A percentile compares a stretch with the other conserved stretches of the same genome.
Conservation (phyloP, 2,329 filamentous ascomycete genomes). For the Talaromyces marneffei region DNA sequence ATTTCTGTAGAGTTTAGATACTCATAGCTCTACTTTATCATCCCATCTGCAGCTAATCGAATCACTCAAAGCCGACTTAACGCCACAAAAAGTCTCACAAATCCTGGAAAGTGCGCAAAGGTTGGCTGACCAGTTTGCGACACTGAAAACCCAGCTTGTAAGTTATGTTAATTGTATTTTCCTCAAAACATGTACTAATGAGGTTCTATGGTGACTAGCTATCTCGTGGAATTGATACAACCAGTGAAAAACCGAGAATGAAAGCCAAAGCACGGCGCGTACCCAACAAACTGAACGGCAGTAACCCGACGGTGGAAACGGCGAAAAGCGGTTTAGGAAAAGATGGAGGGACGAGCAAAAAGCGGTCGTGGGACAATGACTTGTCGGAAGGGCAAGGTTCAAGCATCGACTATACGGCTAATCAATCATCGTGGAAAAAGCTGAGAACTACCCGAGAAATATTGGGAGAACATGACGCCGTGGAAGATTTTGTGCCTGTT, state of each 20-base stretch:
- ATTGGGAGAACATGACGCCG: conserved; percentile 22
- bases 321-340: not conserved
- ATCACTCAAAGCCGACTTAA: conserved; percentile 29
- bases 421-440: conserved; percentile 17
- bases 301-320: not conserved
- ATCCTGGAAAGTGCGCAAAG: conserved; percentile 37
- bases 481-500: conserved; percentile 20
- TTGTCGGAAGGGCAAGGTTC: not conserved
- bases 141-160: conserved; percentile 33
- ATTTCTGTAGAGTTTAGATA: not conserved
- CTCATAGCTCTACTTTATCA: conserved; percentile 29
- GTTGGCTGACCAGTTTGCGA: conserved; percentile 33
- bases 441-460: conserved; percentile 21
- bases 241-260: not conserved
- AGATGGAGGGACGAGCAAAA: not conserved
- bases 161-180: conserved; percentile 9
- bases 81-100: conserved; percentile 26
- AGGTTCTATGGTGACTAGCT: not conserved
- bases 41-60: conserved; percentile 37
- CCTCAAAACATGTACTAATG: not conserved
- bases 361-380: conserved; percentile 6
- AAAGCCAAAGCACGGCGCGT: not conserved
- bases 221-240: not conserved
- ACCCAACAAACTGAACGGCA: not conserved
- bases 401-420: not conserved